phyloP scores from a whole-genome alignment of 2,329 filamentous ascomycete species.

The Penicillium thymicola region DNA sequence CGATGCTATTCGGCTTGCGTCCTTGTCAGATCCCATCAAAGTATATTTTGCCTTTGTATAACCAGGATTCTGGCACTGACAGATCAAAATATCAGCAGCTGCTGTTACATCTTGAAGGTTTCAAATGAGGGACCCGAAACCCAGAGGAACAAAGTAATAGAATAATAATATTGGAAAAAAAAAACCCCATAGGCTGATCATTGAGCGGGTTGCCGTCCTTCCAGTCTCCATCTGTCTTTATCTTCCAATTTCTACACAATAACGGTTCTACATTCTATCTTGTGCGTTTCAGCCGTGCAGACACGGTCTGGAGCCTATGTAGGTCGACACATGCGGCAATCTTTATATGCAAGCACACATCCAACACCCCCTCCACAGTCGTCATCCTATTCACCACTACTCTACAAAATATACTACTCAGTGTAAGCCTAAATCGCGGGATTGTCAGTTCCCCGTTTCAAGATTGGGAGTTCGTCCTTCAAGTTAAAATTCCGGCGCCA shows the following conservation, averaged over 20 bases:
- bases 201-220: too few species aligned
- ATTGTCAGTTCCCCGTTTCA: not conserved
- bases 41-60: not conserved
- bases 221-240: not conserved
- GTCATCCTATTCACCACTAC: not conserved
- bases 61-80: not conserved
- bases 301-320: constrained; percentile 2
- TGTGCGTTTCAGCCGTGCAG: not conserved
- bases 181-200: not conserved
- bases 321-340: constrained; percentile 6
- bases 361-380: not conserved
- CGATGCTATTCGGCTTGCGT: constrained; percentile 2
- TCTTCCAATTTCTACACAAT: not conserved
- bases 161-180: not conserved
- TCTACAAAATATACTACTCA: not conserved
- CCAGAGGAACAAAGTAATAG: not conserved
- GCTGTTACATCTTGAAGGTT: not conserved
- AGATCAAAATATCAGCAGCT: not conserved
- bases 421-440: not conserved
- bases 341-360: not conserved
- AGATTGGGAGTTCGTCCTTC: not conserved
- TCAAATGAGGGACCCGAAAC: not conserved
- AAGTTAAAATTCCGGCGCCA: not conserved
- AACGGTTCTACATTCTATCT: not conserved
- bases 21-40: not conserved